Percentiles rank a stretch among this genome's conserved stretches.
These are phyloP conservation scores for Phalaenopsis hybrid DNA, from an alignment of 116 monocot genomes.

Conservation along the genomic window DNA sequence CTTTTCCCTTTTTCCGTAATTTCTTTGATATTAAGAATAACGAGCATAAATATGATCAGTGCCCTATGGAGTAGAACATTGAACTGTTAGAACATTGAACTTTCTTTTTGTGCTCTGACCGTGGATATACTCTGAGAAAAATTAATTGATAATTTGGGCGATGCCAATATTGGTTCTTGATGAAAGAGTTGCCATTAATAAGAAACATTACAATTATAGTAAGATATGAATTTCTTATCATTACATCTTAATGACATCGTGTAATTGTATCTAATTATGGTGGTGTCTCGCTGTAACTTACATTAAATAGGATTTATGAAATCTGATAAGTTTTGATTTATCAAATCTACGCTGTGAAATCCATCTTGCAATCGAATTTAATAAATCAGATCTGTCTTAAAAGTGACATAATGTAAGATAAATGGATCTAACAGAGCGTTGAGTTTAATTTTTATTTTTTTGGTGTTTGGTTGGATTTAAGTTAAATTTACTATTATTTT, in stretches of 20 bases:
- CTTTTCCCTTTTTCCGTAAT: not conserved
- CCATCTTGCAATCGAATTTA: too few relatives aligned
- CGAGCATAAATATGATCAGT: not conserved
- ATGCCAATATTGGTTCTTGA: not conserved
- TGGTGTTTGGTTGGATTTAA: too few relatives aligned
- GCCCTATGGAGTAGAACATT: not conserved
- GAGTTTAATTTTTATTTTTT: too few relatives aligned
- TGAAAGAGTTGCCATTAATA: not conserved
- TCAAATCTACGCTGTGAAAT: too few relatives aligned
- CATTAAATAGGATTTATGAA: too few relatives aligned
- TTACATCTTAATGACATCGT: not conserved
- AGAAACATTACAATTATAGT: not conserved
- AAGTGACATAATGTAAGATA: too few relatives aligned
- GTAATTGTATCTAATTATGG: not conserved
- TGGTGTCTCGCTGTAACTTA: too few relatives aligned
- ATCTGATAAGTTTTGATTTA: too few relatives aligned
- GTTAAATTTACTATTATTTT: too few relatives aligned
- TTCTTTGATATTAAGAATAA: not conserved
- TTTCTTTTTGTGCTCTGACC: not conserved
- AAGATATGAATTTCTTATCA: not conserved
- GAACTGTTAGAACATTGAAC: not conserved
- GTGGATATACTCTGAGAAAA: not conserved
- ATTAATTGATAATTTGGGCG: not conserved
- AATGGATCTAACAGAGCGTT: too few relatives aligned
- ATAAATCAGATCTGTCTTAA: too few relatives aligned